Conservation (phyloP, 805 yeast species). For the Saturnispora quitensis region DNA sequence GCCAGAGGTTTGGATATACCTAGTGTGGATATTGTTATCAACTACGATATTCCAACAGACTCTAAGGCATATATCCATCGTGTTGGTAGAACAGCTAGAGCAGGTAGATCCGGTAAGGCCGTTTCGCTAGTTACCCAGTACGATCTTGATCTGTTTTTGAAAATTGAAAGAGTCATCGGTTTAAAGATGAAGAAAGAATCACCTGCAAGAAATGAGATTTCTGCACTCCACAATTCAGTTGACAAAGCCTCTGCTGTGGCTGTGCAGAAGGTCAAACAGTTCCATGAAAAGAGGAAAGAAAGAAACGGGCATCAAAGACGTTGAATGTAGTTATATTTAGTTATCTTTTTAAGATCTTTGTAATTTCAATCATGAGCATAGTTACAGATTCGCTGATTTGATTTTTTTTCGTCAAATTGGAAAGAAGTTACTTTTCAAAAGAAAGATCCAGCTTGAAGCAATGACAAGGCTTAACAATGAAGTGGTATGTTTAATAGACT, state of each 20-base stretch:
- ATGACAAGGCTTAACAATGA: slow-evolving; percentile 5
- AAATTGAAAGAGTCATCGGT: slow-evolving; percentile 81
- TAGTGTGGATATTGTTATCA: slow-evolving; percentile 77
- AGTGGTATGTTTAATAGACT: slow-evolving; percentile 17
- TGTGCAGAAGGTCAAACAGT: slow-evolving; percentile 64
- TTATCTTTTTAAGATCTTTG: not conserved
- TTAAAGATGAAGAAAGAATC: slow-evolving; percentile 79
- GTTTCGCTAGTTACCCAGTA: slow-evolving; percentile 88
- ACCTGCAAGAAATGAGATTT: slow-evolving; percentile 67
- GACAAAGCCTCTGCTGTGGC: slow-evolving; percentile 91
- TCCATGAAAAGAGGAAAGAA: slow-evolving; percentile 31
- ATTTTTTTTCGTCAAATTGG: not conserved
- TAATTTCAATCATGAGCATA: not conserved
- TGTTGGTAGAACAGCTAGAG: slow-evolving; percentile 97
- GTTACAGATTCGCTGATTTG: not conserved
- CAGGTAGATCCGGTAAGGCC: slow-evolving; percentile 83
- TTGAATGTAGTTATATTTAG: not conserved
- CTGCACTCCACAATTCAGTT: slow-evolving; percentile 74
- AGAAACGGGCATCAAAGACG: not conserved
- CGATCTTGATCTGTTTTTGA: slow-evolving; percentile 77
- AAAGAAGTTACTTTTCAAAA: not conserved
- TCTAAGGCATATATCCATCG: slow-evolving; percentile 95
- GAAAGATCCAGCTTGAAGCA: not conserved
- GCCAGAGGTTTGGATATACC: slow-evolving; percentile 97
- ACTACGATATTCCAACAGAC: slow-evolving; percentile 91